phyloP scores from a whole-genome alignment of 1,284 basidiomycete genomes.

The Puccinia horiana region DNA sequence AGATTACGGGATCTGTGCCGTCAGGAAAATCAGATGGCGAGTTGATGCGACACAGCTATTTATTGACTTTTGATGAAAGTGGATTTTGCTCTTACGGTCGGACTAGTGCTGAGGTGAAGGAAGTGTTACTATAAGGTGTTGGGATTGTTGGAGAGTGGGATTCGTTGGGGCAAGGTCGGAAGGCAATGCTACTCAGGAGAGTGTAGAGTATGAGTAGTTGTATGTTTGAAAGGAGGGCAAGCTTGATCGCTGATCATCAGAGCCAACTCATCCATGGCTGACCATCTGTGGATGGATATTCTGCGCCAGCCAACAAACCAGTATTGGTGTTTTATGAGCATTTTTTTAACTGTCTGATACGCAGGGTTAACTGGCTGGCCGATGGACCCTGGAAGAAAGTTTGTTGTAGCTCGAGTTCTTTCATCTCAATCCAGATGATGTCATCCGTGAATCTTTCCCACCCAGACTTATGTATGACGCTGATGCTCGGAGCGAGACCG shows the following conservation, averaged over 20 bases:
- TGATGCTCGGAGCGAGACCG: constrained; percentile 5
- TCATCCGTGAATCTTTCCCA: background rate
- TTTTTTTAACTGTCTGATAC: background rate
- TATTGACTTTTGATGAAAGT: no score
- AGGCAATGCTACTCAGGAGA: background rate
- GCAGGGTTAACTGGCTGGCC: background rate
- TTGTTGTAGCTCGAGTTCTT: constrained; percentile 5
- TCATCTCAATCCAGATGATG: background rate
- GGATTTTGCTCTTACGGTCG: background rate
- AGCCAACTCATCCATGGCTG: background rate
- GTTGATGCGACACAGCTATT: background rate
- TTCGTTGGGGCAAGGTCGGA: background rate
- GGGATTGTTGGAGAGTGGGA: background rate
- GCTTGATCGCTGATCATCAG: background rate
- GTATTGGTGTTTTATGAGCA: no score
- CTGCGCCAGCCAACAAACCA: background rate
- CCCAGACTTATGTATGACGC: background rate
- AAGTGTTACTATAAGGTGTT: background rate
- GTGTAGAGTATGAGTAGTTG: background rate
- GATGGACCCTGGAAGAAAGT: background rate
- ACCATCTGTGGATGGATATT: background rate
- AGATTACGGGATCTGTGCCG: background rate
- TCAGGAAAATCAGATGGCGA: background rate
- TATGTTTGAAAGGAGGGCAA: background rate
- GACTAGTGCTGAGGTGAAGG: background rate